phyloP scores from a whole-genome alignment of 345 rosid genomes.

The Eucalyptus fibrosa region DNA sequence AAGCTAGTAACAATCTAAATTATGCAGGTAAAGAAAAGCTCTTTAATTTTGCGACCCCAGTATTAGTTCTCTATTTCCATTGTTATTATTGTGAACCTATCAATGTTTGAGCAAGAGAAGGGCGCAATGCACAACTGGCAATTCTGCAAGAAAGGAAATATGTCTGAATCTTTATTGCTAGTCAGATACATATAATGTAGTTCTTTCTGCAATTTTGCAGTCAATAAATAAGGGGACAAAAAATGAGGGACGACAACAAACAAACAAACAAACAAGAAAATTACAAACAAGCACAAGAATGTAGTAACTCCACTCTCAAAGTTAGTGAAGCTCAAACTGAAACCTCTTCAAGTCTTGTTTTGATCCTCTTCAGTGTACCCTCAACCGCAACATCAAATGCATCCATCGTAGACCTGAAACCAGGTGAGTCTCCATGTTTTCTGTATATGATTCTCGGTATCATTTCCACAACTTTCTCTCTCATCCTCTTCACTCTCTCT shows the following conservation, averaged over 20 bases:
- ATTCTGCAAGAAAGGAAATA: not conserved
- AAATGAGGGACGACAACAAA: not conserved
- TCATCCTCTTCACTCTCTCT: constrained; percentile 53
- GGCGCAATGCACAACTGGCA: not conserved
- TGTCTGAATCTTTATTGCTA: not conserved
- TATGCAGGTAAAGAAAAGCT: not conserved
- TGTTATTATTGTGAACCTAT: not conserved
- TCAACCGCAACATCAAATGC: constrained; percentile 86
- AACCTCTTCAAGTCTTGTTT: constrained; percentile 19
- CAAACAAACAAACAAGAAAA: not conserved
- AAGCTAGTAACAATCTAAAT: not conserved
- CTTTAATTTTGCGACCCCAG: not conserved
- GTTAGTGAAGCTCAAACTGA: not conserved
- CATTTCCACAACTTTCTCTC: constrained; percentile 51
- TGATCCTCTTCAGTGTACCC: constrained; percentile 45
- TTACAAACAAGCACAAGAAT: not conserved
- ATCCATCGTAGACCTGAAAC: constrained; percentile 50
- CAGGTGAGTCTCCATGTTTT: constrained; percentile 66
- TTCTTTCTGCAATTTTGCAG: not conserved
- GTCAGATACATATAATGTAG: not conserved
- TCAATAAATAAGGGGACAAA: not conserved
- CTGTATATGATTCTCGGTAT: constrained; percentile 71
- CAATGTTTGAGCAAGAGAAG: not conserved
- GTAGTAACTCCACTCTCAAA: not conserved
- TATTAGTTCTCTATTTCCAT: not conserved